phyloP scores from a whole-genome alignment of 345 rosid genomes.

The Schrenkiella parvula region DNA sequence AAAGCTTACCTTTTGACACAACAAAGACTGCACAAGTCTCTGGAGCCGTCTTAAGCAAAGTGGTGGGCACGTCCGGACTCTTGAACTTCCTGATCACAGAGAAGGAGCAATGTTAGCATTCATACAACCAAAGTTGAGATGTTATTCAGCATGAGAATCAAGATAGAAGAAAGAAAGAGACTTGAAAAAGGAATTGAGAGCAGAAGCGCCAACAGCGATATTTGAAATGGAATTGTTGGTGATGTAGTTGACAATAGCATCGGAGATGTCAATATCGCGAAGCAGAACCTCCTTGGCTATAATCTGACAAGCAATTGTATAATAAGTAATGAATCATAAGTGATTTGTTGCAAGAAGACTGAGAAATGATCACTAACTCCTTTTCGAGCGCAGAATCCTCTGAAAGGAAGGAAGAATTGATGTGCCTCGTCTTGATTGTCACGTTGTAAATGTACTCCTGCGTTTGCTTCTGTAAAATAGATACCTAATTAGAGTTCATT shows the following conservation, averaged over 20 bases:
- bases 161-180: constrained; percentile 13
- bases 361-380: constrained; percentile 42
- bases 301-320: constrained; percentile 39
- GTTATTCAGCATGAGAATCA: neutral
- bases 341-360: neutral
- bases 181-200: constrained; percentile 35
- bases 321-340: neutral
- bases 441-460: constrained; percentile 23
- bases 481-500: neutral
- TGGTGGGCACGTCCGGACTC: constrained; percentile 40
- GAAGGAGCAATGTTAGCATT: neutral
- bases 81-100: constrained; percentile 51
- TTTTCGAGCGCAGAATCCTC: constrained; percentile 63
- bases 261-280: constrained; percentile 46
- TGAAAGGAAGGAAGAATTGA: constrained; percentile 57
- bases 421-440: constrained; percentile 40
- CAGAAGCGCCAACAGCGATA: constrained; percentile 59
- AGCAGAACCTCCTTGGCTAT: constrained; percentile 50
- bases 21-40: constrained; percentile 56
- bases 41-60: constrained; percentile 48
- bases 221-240: constrained; percentile 35
- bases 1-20: constrained; percentile 53
- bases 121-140: constrained; percentile 18
- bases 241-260: constrained; percentile 46
- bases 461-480: constrained; percentile 21